A percentile compares a stretch with the other conserved stretches of the same genome.
phyloP scores from a whole-genome alignment of 1,139 yeast genomes.

The Nakaseomyces delphensis region DNA sequence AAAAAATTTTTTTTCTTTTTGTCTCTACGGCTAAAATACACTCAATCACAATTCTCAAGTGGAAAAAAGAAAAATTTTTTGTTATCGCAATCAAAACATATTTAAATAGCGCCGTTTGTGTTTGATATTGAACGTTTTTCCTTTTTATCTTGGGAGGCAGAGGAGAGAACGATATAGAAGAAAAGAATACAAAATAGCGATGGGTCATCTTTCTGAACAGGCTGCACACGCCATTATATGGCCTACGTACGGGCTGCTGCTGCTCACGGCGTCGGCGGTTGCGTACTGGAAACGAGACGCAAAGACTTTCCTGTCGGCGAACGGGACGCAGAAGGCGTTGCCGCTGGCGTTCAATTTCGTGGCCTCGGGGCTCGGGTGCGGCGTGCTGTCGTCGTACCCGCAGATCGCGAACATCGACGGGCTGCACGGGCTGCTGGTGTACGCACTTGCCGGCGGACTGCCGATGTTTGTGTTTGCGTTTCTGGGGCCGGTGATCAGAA shows the following conservation, averaged over 20 bases:
- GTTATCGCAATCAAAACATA: too few species aligned
- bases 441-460: slow-evolving; percentile 70
- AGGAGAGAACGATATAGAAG: too few species aligned
- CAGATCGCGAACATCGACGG: slow-evolving; percentile 83
- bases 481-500: slow-evolving; percentile 73
- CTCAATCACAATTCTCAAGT: not conserved
- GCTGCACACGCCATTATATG: slow-evolving; percentile 75
- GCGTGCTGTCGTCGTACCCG: slow-evolving; percentile 76
- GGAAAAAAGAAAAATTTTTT: too few species aligned
- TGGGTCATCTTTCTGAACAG: slow-evolving; percentile 32
- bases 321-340: slow-evolving; percentile 71
- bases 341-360: slow-evolving; percentile 79
- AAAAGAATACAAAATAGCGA: too few species aligned
- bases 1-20: not conserved
- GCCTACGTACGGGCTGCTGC: slow-evolving; percentile 58
- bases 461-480: slow-evolving; percentile 78
- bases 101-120: too few species aligned
- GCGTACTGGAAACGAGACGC: slow-evolving; percentile 46
- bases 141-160: too few species aligned
- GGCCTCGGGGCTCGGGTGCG: slow-evolving; percentile 93
- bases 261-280: slow-evolving; percentile 49
- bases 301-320: slow-evolving; percentile 57
- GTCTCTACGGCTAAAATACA: too few species aligned
- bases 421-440: slow-evolving; percentile 77
- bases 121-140: too few species aligned